phyloP scores from a whole-genome alignment of 495 filamentous ascomycete genomes.

The Hypoxylon rickii region DNA sequence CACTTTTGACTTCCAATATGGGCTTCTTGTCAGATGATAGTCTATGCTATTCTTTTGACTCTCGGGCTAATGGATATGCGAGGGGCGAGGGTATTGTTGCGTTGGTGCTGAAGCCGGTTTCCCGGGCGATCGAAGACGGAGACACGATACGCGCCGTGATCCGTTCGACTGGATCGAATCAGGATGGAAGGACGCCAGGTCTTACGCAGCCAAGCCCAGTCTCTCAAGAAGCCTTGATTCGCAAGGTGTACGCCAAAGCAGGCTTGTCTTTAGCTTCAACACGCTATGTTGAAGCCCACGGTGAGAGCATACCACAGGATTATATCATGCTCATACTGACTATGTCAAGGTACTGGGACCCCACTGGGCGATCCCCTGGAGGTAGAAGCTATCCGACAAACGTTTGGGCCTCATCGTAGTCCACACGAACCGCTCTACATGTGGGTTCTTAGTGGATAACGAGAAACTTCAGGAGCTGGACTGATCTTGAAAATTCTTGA shows the following conservation, averaged over 20 bases:
- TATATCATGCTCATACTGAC: background rate
- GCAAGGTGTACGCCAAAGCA: constrained; percentile 49
- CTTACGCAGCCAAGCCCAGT: constrained; percentile 49
- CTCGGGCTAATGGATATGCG: background rate
- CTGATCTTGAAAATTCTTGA: too few species aligned
- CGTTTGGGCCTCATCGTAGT: background rate
- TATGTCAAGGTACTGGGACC: constrained; percentile 53
- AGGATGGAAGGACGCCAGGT: background rate
- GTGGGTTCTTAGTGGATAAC: background rate
- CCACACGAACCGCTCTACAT: background rate
- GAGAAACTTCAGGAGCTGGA: too few species aligned
- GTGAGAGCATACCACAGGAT: too few species aligned
- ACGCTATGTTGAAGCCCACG: constrained; percentile 54
- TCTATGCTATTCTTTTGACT: background rate
- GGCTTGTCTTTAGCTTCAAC: constrained; percentile 46
- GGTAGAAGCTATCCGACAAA: constrained; percentile 10
- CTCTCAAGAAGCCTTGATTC: constrained; percentile 57
- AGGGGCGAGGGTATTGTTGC: background rate
- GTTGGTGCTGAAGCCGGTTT: background rate
- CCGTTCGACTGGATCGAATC: background rate
- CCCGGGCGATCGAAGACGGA: background rate
- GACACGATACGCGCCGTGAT: too few species aligned
- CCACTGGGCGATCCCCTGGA: constrained; percentile 51
- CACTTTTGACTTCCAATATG: background rate
- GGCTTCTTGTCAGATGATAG: background rate